Conservation (phyloP, 257 asterid species). For the Solanum habrochaites region DNA sequence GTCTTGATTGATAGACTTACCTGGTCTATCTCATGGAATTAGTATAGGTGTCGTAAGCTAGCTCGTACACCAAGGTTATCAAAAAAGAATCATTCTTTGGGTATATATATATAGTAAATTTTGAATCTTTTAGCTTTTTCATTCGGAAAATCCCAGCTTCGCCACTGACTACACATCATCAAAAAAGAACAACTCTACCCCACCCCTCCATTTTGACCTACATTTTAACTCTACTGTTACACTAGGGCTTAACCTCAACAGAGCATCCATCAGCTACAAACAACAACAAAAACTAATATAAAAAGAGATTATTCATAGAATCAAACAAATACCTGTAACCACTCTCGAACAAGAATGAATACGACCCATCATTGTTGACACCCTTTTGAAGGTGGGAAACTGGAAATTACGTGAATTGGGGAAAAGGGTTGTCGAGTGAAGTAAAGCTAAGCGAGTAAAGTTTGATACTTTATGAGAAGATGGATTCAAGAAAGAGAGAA, state of each 20-base stretch:
- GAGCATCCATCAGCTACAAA: neutral
- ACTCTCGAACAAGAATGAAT: slow-evolving; percentile 13
- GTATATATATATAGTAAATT: neutral
- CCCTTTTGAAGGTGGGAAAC: slow-evolving; percentile 5
- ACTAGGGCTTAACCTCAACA: neutral
- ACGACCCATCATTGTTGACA: slow-evolving; percentile 11
- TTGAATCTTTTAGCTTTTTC: neutral
- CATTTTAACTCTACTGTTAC: neutral
- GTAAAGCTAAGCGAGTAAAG: neutral
- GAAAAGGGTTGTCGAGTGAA: neutral
- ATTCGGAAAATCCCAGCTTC: neutral
- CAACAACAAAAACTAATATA: neutral
- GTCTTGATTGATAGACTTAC: neutral
- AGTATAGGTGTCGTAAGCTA: neutral
- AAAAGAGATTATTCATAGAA: neutral
- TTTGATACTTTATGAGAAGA: neutral
- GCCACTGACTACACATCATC: neutral
- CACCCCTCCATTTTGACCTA: neutral
- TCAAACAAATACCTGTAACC: slow-evolving; percentile 21
- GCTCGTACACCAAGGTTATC: neutral
- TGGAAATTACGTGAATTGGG: slow-evolving; percentile 6
- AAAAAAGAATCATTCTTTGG: neutral
- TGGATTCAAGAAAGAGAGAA: slow-evolving; percentile 6
- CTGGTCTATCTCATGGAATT: neutral
- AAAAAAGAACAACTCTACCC: neutral